Conservation (phyloP, 768 basidiomycete species). For the Stropharia rugosoannulata region DNA sequence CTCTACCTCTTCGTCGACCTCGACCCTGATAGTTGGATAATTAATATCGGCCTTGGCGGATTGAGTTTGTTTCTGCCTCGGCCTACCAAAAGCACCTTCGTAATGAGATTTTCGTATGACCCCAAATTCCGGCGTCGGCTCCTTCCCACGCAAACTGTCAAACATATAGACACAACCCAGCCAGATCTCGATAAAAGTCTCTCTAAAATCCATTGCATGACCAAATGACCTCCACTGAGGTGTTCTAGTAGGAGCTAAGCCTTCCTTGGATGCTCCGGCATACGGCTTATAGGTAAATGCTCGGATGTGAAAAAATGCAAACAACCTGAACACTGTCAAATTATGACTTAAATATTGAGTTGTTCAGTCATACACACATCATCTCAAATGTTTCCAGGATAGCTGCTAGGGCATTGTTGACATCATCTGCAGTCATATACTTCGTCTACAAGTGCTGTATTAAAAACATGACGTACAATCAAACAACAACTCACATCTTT, state of each 20-base stretch:
- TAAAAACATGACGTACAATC: background rate
- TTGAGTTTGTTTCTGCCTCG: slow-evolving; percentile 18
- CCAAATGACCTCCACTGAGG: slow-evolving; percentile 56
- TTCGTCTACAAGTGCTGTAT: slow-evolving; percentile 39
- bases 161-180: slow-evolving; percentile 56
- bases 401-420: slow-evolving; percentile 70
- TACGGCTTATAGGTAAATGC: slow-evolving; percentile 75
- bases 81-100: slow-evolving; percentile 42
- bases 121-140: slow-evolving; percentile 47
- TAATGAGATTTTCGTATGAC: slow-evolving; percentile 43
- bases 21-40: slow-evolving; percentile 33
- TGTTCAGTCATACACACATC: slow-evolving; percentile 45
- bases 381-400: slow-evolving; percentile 74
- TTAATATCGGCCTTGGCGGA: slow-evolving; percentile 2
- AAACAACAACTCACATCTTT: slow-evolving; percentile 48
- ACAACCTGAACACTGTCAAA: slow-evolving; percentile 39
- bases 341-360: background rate
- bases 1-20: slow-evolving; percentile 40
- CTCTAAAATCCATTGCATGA: slow-evolving; percentile 69
- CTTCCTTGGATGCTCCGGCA: slow-evolving; percentile 28
- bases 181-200: slow-evolving; percentile 65
- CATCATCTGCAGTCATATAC: slow-evolving; percentile 73
- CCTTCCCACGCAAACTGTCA: slow-evolving; percentile 50
- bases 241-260: slow-evolving; percentile 36
- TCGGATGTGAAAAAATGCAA: slow-evolving; percentile 68